Evolutionary conservation across 2,329 filamentous ascomycete genomes (phyloP), one percentile per base, ranked within the genome.

Genomic region (Fusarium tuaranense): DNA sequence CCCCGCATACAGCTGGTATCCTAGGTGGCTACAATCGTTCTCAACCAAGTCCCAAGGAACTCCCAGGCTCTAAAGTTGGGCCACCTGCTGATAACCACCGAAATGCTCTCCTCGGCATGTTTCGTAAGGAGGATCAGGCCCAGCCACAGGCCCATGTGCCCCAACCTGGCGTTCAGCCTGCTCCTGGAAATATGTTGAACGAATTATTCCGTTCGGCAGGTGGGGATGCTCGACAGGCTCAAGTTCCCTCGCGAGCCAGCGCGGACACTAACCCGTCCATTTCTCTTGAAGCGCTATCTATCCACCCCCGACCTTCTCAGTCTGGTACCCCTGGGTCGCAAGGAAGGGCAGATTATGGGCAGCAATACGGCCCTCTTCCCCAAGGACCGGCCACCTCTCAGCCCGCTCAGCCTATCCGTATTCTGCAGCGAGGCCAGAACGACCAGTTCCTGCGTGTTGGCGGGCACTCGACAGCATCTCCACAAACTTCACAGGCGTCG

Each of bases 51-150:
- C 76, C 81, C 0, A 80, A 78, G 48, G 79, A 80, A 64, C 63
- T 80, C n/a, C 73, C 73, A 41, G 80, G 78, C 20, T 77, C 79
- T 8, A 77, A 72, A 53, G 75, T 80, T 25, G 71, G 71, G 27
- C 68, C 73, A 1, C 69, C 72, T 6, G 70, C 67, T 7, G 78
- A 79, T 32, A 74, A 80, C 55, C 88, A 90, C 71, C 86, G 87
- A 25, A 86, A 84, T 20, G 83, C 86, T 9, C 81, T 90, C 22
- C 81, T 90, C 16, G 86, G 84, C 25, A 88, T 90, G 83, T 90
- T 91, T 80, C 89, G 88, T 70, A 86, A 86, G 71, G 73, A 65
- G 39, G 71, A 74, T n/a, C 65, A 72, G 25, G 64, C 61, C 7
- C 71, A 62, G 34, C 59, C 61, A 27, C 70, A 61, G n/a, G 48